Evolutionary conservation across 805 yeast species (phyloP).

Genomic region (Candida mattraensis): DNA sequence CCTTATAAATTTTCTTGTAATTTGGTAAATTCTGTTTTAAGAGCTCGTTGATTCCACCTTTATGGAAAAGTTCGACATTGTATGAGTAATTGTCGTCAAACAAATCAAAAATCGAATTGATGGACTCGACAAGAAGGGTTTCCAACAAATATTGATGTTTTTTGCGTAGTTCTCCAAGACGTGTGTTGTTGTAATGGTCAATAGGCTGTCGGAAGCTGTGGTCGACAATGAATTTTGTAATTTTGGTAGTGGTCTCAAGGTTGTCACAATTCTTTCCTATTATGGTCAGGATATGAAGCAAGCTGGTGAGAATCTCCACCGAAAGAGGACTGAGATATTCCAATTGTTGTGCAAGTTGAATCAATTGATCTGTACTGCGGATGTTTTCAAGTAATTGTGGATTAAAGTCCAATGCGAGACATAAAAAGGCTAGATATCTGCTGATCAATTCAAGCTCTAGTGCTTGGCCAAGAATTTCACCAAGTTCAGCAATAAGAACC

Average conservation of each 20-base stretch:
- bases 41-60: constrained; percentile 43
- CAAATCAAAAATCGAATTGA: constrained; percentile 71
- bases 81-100: constrained; percentile 77
- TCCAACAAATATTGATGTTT: constrained; percentile 27
- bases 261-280: constrained; percentile 25
- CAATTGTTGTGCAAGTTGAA: constrained; percentile 3
- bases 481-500: constrained; percentile 17
- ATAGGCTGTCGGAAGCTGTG: constrained; percentile 22
- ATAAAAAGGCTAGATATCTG: constrained; percentile 20
- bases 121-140: constrained; percentile 47
- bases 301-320: constrained; percentile 21
- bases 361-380: constrained; percentile 3
- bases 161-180: constrained; percentile 25
- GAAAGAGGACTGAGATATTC: constrained; percentile 11
- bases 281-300: constrained; percentile 26
- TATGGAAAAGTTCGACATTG: constrained; percentile 66
- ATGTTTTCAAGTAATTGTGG: constrained; percentile 4
- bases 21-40: constrained; percentile 45
- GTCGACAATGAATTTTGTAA: constrained; percentile 29
- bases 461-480: constrained; percentile 6
- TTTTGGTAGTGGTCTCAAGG: constrained; percentile 17
- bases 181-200: constrained; percentile 11
- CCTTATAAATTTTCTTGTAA: constrained; percentile 55
- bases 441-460: constrained; percentile 15
- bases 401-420: constrained; percentile 15